Conservation (phyloP, 169 alveolate genomes). For the Plasmodium gonderi region DNA sequence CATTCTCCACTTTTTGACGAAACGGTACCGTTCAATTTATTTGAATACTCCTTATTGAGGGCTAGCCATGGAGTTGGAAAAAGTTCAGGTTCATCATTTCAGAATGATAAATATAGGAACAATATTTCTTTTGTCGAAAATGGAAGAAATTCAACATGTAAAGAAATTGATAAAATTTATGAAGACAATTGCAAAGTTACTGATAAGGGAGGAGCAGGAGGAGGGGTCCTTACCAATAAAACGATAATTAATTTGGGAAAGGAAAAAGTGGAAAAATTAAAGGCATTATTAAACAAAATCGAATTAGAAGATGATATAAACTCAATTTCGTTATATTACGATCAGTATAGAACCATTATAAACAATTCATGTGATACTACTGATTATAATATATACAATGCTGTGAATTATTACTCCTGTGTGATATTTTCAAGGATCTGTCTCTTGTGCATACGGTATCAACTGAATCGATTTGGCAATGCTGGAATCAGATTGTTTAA, state of each 20-base stretch:
- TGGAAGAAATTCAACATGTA: too few species aligned
- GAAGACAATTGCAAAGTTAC: too few species aligned
- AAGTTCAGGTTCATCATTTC: too few species aligned
- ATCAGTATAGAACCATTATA: conserved; percentile 16
- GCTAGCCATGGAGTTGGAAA: background rate
- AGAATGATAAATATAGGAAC: too few species aligned
- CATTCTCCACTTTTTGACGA: conserved; percentile 66
- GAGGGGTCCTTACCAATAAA: background rate
- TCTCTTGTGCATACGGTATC: conserved; percentile 51
- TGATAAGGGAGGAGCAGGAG: too few species aligned
- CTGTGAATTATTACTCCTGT: conserved; percentile 30
- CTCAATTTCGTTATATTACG: conserved; percentile 36
- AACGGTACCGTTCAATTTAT: background rate
- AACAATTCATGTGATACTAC: background rate
- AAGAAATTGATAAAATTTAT: too few species aligned
- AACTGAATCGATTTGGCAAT: conserved; percentile 64
- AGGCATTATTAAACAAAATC: conserved; percentile 7
- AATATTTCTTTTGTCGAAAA: too few species aligned
- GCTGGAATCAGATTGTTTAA: conserved; percentile 53
- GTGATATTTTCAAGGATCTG: conserved; percentile 52
- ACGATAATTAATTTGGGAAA: background rate
- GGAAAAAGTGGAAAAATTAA: conserved; percentile 12
- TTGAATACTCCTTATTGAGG: background rate
- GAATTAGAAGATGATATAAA: conserved; percentile 53
- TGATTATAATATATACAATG: background rate